Conservation (phyloP, 164 flowering plant species). For the Akebia trifoliata region DNA sequence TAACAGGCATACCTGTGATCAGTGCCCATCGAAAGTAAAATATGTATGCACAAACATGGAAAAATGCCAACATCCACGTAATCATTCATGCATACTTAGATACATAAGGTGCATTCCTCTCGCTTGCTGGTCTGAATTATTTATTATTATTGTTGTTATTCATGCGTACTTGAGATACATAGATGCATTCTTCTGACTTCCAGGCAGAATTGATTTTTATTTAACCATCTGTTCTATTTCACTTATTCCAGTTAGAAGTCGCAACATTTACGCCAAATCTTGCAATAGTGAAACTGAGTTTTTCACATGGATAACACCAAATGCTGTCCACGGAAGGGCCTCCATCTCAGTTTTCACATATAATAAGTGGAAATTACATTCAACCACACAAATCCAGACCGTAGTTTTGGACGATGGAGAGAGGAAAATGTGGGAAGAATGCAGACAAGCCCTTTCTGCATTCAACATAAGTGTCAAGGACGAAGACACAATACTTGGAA, state of each 20-base stretch:
- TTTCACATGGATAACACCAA: slow-evolving; percentile 9
- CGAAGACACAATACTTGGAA: slow-evolving; percentile 66
- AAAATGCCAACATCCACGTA: too few relatives aligned
- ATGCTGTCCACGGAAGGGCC: slow-evolving; percentile 11
- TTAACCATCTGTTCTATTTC: not conserved
- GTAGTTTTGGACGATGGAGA: slow-evolving; percentile 46
- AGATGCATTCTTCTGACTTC: not conserved
- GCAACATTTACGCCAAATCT: slow-evolving; percentile 19
- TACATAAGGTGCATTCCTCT: too few relatives aligned
- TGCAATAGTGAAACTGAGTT: slow-evolving; percentile 13
- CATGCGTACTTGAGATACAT: too few relatives aligned
- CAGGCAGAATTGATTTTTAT: not conserved
- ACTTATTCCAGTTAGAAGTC: slow-evolving; percentile 34
- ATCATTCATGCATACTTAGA: too few relatives aligned
- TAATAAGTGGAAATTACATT: slow-evolving; percentile 47
- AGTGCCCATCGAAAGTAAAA: too few relatives aligned
- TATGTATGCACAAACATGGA: too few relatives aligned
- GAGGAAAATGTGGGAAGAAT: slow-evolving; percentile 56
- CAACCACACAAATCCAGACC: slow-evolving; percentile 33
- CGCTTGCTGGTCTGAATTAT: too few relatives aligned
- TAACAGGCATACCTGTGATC: too few relatives aligned
- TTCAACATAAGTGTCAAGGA: slow-evolving; percentile 54
- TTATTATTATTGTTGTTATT: too few relatives aligned
- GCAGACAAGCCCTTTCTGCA: slow-evolving; percentile 49
- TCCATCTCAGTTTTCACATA: slow-evolving; percentile 11